Evolutionary conservation across 805 yeast species (phyloP).

Genomic region (Kazachstania africana): DNA sequence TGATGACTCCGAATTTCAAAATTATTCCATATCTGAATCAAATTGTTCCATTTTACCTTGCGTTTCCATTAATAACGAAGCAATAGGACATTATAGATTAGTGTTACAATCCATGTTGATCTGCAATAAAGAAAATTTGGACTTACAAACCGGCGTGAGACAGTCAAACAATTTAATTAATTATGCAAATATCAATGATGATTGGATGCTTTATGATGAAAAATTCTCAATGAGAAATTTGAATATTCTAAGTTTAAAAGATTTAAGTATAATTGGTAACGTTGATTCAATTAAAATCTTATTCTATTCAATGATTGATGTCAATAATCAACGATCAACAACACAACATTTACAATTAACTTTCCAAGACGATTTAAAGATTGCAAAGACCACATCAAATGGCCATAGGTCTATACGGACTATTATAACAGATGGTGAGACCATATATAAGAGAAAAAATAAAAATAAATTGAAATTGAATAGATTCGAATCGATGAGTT

Average conservation of each 20-base stretch:
- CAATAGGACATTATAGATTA: conserved; percentile 24
- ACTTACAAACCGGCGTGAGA: conserved; percentile 24
- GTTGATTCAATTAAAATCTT: conserved; percentile 8
- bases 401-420: too few relatives aligned
- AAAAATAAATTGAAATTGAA: conserved; percentile 4
- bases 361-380: too few relatives aligned
- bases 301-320: conserved; percentile 13
- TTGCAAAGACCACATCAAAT: too few relatives aligned
- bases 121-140: conserved; percentile 17
- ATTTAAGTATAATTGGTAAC: conserved; percentile 7
- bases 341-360: too few relatives aligned
- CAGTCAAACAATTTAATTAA: conserved; percentile 23
- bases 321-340: too few relatives aligned
- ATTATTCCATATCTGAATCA: too few relatives aligned
- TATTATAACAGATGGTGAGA: too few relatives aligned
- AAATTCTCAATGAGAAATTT: conserved; percentile 29
- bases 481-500: not conserved
- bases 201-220: conserved; percentile 33
- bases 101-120: conserved; percentile 25
- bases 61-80: conserved; percentile 19
- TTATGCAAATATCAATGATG: conserved; percentile 26
- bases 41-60: conserved; percentile 21
- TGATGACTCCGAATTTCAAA: too few relatives aligned
- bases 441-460: not conserved
- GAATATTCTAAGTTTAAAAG: conserved; percentile 10